These are phyloP conservation scores for Coffea eugenioides DNA, from an alignment of 257 asterid species.

Conservation along the genomic window DNA sequence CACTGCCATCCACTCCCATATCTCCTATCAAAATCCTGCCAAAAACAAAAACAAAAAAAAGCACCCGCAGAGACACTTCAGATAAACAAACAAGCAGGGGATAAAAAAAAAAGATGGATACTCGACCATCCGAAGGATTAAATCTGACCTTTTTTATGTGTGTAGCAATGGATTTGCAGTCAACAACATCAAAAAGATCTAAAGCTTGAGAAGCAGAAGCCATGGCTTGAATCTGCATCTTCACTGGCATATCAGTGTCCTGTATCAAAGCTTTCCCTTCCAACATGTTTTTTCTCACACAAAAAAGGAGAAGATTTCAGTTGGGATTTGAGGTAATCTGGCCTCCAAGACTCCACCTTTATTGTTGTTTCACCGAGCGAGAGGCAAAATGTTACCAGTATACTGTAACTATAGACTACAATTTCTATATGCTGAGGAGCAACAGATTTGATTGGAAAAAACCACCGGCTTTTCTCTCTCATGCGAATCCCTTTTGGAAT, in stretches of 20 bases:
- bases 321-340: not conserved
- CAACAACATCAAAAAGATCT: constrained; percentile 80
- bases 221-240: constrained; percentile 95
- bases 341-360: not conserved
- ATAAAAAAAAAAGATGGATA: not conserved
- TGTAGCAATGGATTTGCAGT: constrained; percentile 54
- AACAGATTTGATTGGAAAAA: not conserved
- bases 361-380: not conserved
- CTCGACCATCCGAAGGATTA: not conserved
- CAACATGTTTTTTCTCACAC: constrained; percentile 29
- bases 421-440: not conserved
- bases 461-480: not conserved
- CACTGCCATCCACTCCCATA: constrained; percentile 95
- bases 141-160: constrained; percentile 48
- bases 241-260: constrained; percentile 80
- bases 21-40: constrained; percentile 78
- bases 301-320: constrained; percentile 1
- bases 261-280: constrained; percentile 60
- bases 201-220: constrained; percentile 79
- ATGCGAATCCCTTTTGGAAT: not conserved
- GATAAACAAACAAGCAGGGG: not conserved
- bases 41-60: not conserved
- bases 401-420: not conserved
- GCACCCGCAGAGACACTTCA: not conserved
- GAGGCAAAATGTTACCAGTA: too few species aligned